Evolutionary conservation across 441 rosid genomes (phyloP), one percentile per base, ranked within the genome.

Genomic region (Pelargonium australe): DNA sequence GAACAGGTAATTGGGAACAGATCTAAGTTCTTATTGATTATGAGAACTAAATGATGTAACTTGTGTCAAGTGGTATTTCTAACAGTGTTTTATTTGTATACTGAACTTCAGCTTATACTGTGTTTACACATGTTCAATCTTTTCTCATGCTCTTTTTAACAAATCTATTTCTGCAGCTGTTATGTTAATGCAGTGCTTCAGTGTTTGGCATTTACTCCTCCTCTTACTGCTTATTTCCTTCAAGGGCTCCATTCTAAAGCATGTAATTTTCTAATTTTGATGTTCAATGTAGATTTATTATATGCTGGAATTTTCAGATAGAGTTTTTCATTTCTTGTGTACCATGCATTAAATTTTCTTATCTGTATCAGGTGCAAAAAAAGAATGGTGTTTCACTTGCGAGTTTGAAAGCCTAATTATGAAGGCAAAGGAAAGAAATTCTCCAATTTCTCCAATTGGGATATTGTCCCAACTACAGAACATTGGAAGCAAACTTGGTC

Each of bases 151-250:
- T 75, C 23, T 60, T 64, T 72, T 75, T 40, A 62, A 65, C 63
- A 53, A 19, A 13, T 40, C 44, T 55, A 66, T 72, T 13, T 75
- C 70, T 74, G 68, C 96, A 95, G 98, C 81, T 95, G 99, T 75
- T 95, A 92, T 80, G 98, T 98, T 41, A 95, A 95, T 77, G 92
- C 82, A 68, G 95, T 90, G 68, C 85, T 95, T 77, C 98, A 95
- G 76, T 95, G 99, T 79, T 76, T 95, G 81, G 81, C 87, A 73
- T 89, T 92, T 72, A 92, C 99, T 70, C 95, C 96, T 81, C 97
- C 99, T 44, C 73, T 95, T 78, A 85, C 92, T 49, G 77, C 98
- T 51, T 95, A 86, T 80, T 90, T 95, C 76, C 80, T 85, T 72
- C 93, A 89, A 83, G 91, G 87, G 64, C 77, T 85, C 65, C 98